A percentile compares a stretch with the other conserved stretches of the same genome.
These are phyloP conservation scores for Sideroxylon spinosum DNA, from an alignment of 179 eudicot species.

Conservation along the genomic window DNA sequence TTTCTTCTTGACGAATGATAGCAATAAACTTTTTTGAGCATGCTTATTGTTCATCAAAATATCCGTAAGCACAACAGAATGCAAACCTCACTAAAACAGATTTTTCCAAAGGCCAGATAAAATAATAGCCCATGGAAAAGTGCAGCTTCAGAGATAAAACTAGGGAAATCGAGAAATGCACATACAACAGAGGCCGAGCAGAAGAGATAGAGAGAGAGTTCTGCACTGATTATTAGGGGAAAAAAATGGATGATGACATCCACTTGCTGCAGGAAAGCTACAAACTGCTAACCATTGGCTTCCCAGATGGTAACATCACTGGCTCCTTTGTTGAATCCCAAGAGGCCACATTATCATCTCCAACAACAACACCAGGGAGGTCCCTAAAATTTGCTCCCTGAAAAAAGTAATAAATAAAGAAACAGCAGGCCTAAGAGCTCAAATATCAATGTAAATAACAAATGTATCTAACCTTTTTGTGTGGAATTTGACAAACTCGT, in stretches of 20 bases:
- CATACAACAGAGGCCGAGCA: neutral
- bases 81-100: no score
- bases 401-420: constrained; percentile 4
- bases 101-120: no score
- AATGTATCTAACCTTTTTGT: constrained; percentile 47
- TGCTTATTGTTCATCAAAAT: no score
- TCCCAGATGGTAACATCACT: constrained; percentile 70
- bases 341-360: constrained; percentile 61
- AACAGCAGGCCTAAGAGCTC: constrained; percentile 4
- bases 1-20: no score
- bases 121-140: no score
- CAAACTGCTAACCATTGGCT: constrained; percentile 49
- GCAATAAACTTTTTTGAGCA: no score
- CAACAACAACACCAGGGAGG: constrained; percentile 76
- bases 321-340: constrained; percentile 54
- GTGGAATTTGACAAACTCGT: constrained; percentile 78
- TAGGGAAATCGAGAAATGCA: neutral
- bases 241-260: neutral
- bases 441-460: constrained; percentile 14
- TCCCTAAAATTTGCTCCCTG: constrained; percentile 95
- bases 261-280: constrained; percentile 2
- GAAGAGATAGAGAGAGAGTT: neutral
- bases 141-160: neutral
- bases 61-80: no score
- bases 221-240: neutral